Conservation (phyloP, 208 protist genomes). For the Acanthamoeba sp. region DNA sequence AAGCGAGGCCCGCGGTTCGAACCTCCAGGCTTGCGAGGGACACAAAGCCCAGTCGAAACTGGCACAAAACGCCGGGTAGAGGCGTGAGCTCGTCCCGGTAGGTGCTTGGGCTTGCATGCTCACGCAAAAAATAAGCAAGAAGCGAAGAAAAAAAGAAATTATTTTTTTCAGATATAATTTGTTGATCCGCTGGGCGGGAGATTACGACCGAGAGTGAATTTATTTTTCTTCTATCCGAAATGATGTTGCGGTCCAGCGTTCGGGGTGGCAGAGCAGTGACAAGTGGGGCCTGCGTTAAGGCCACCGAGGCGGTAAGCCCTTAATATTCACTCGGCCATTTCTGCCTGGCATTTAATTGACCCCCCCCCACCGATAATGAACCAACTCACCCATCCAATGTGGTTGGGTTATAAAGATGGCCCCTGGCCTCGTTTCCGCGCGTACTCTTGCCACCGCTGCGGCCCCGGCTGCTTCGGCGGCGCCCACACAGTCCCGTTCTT, state of each 20-base stretch:
- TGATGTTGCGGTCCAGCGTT: conserved; percentile 48
- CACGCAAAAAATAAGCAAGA: not conserved
- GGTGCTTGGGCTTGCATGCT: not conserved
- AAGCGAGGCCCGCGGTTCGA: not conserved
- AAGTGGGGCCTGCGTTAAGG: not conserved
- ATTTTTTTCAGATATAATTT: not conserved
- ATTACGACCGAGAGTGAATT: not conserved
- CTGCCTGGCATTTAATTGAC: not conserved
- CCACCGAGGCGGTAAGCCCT: conserved; percentile 43
- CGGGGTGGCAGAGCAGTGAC: conserved; percentile 2
- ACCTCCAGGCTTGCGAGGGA: not conserved
- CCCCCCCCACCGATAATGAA: not conserved
- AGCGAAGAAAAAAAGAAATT: not conserved
- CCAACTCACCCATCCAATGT: not conserved
- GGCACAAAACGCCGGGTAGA: not conserved
- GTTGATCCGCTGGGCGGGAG: not conserved
- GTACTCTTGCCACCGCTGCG: not conserved
- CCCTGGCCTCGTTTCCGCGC: not conserved
- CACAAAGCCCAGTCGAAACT: not conserved
- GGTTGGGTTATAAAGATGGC: not conserved
- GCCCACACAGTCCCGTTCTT: not conserved
- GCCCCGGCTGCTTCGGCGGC: not conserved
- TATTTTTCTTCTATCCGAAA: not conserved
- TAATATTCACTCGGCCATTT: not conserved
- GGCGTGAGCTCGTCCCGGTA: not conserved